Evolutionary conservation across 1,139 yeast species (phyloP), one percentile per base, ranked within the genome.

Genomic region (Scheffersomyces lignicola): DNA sequence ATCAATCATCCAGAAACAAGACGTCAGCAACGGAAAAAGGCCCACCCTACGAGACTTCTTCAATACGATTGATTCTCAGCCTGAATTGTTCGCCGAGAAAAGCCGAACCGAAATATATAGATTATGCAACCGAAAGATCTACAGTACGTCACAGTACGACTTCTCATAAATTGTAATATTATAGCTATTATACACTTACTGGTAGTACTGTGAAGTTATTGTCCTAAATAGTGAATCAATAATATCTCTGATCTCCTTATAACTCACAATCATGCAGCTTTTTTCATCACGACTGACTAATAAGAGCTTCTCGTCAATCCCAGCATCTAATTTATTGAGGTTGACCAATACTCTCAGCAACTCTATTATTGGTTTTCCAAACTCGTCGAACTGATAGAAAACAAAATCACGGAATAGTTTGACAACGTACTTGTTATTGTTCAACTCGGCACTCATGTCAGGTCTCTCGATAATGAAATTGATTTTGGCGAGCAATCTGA

Each of bases 321-420:
- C 98, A 10, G 94, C 95, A 56, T 94, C 99, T 41, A 92, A 67
- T 58, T 92, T 92, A 62, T 92, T 92, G 50, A 92, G 65, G 47
- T 83, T 78, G 34, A 78, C 68, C 44, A 94, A 65, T 3, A 90
- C 94, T 55, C 89, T 88, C 2, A 90, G 82, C 48, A 92, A 67
- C 59, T 94, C 97, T 38, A 88, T 66, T 3, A 82, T 77, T 2
- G 96, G 89, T 48, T 76, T 75, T 12, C 96, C 96, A 23, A 62
- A 60, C 36, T 83, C 94, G 54, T 88, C 89, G 31, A 72, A 75
- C 52, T 86, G 95, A 52, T 86, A 94, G 62, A 90, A 92, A 4
- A 90, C 82, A 53, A 78, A 87, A 56, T 90, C 95, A 40, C 85
- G 74, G 60, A 92, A 92, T 38, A 92, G 62, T 49, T 78, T 77